Percentiles rank a stretch among this genome's conserved stretches.
Evolutionary conservation across 495 filamentous ascomycete genomes (phyloP).

Genomic region (Aspergillus haitiensis): DNA sequence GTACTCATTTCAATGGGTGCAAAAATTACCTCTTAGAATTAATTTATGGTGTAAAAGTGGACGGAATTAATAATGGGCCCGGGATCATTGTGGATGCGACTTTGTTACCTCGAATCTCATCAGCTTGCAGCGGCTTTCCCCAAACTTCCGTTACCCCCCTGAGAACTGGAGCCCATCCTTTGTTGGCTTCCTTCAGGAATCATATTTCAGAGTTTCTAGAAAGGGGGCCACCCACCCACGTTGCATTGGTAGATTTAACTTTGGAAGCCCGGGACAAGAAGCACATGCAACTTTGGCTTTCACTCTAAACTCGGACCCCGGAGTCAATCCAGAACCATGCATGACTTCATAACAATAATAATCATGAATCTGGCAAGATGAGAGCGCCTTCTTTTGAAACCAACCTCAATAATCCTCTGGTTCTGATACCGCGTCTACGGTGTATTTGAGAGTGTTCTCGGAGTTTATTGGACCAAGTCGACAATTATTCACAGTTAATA

Average conservation of each 20-base stretch:
- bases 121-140: conserved; percentile 15
- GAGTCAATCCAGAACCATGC: neutral
- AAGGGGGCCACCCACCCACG: conserved; percentile 11
- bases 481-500: too few relatives aligned
- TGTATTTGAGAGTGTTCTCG: too few relatives aligned
- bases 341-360: neutral
- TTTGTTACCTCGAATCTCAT: neutral
- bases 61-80: conserved; percentile 13
- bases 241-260: conserved; percentile 14
- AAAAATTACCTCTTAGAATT: too few relatives aligned
- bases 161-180: conserved; percentile 9
- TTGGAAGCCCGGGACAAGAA: neutral
- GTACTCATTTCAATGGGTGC: too few relatives aligned
- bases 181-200: conserved; percentile 5
- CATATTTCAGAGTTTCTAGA: conserved; percentile 13
- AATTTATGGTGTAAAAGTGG: conserved; percentile 6
- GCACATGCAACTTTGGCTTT: conserved; percentile 10
- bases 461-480: too few relatives aligned
- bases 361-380: neutral
- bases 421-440: too few relatives aligned
- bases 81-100: neutral
- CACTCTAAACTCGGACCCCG: neutral
- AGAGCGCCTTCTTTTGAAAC: neutral
- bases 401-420: too few relatives aligned
- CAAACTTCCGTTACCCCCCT: conserved; percentile 18